Evolutionary conservation across 805 yeast species (phyloP).

Genomic region (Lipomyces mesembrius): DNA sequence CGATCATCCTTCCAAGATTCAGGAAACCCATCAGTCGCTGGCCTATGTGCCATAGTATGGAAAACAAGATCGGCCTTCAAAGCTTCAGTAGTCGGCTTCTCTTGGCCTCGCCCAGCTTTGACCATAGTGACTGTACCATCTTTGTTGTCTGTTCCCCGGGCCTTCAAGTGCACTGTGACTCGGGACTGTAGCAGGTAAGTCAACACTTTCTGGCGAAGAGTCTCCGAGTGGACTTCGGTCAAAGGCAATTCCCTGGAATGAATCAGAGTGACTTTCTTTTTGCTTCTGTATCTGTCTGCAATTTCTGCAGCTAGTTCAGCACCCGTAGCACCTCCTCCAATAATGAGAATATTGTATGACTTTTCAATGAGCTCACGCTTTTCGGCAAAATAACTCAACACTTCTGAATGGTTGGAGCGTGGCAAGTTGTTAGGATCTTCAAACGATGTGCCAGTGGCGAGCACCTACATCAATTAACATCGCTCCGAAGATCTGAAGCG

Average conservation of each 20-base stretch:
- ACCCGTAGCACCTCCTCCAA: slow-evolving; percentile 61
- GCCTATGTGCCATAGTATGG: slow-evolving; percentile 10
- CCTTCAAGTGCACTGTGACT: slow-evolving; percentile 35
- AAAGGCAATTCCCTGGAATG: slow-evolving; percentile 37
- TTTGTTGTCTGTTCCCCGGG: slow-evolving; percentile 23
- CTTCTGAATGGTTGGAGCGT: slow-evolving; percentile 9
- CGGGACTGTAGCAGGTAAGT: slow-evolving; percentile 33
- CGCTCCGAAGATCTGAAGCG: background rate
- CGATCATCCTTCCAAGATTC: slow-evolving; percentile 19
- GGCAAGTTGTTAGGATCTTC: slow-evolving; percentile 16
- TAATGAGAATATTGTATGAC: slow-evolving; percentile 50
- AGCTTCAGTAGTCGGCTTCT: slow-evolving; percentile 10
- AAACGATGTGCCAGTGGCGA: slow-evolving; percentile 32
- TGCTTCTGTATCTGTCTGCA: slow-evolving; percentile 46
- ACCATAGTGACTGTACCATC: slow-evolving; percentile 24
- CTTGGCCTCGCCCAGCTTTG: background rate
- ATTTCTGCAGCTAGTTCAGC: slow-evolving; percentile 58
- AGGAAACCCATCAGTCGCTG: slow-evolving; percentile 22
- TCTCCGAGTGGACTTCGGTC: slow-evolving; percentile 22
- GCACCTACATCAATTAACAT: slow-evolving; percentile 8
- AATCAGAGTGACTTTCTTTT: slow-evolving; percentile 45
- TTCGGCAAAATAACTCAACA: slow-evolving; percentile 18
- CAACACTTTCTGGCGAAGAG: slow-evolving; percentile 27
- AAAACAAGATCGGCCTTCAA: slow-evolving; percentile 22
- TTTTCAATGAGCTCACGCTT: slow-evolving; percentile 43